phyloP scores from a whole-genome alignment of 2,329 filamentous ascomycete species.

The Fusarium piperis region DNA sequence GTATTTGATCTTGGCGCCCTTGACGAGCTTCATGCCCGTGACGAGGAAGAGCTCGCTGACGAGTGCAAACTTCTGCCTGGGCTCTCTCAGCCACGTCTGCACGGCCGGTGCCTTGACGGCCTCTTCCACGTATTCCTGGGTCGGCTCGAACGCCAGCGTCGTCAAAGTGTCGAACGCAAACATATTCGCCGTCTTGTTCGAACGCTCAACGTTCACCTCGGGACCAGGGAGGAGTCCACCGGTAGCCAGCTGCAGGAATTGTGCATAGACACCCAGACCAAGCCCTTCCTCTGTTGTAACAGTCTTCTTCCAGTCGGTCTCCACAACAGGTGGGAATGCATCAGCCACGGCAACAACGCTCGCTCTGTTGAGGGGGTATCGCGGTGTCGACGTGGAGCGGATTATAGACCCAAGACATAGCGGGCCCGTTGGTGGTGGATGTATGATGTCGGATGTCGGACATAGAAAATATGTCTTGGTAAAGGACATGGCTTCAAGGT shows the following conservation, averaged over 20 bases:
- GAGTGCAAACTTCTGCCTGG: background rate
- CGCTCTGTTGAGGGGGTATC: background rate
- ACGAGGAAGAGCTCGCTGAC: background rate
- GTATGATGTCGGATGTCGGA: background rate
- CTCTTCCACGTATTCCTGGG: background rate
- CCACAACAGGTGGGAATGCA: background rate
- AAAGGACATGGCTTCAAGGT: background rate
- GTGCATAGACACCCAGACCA: background rate
- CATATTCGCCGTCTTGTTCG: background rate
- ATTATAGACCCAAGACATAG: background rate
- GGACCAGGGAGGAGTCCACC: background rate
- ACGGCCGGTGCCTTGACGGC: background rate
- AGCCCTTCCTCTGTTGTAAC: background rate
- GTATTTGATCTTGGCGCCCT: background rate
- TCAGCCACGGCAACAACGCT: background rate
- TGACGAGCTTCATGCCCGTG: background rate
- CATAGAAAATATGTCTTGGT: background rate
- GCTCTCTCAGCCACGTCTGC: background rate
- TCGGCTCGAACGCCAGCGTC: background rate
- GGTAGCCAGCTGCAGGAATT: background rate
- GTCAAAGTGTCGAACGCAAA: background rate
- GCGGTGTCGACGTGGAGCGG: background rate
- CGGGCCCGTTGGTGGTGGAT: background rate
- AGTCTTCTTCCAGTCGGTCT: background rate
- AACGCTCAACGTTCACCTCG: background rate